Evolutionary conservation across 73 alveolate species (phyloP).

Genomic region (Effrenium voratum): DNA sequence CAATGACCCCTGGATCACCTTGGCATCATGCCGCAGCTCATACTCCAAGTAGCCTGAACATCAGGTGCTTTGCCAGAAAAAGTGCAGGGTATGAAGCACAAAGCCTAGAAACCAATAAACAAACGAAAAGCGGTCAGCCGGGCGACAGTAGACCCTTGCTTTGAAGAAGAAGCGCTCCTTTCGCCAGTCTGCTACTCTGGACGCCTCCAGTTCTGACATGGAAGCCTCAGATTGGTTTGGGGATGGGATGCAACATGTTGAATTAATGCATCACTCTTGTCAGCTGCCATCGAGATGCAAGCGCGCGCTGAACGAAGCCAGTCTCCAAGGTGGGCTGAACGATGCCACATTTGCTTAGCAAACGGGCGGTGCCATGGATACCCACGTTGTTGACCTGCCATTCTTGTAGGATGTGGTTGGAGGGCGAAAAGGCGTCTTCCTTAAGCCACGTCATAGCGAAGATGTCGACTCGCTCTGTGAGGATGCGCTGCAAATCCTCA

Average conservation of each 20-base stretch:
- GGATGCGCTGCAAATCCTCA: neutral
- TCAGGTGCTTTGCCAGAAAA: too few species aligned
- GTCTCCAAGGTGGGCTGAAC: neutral
- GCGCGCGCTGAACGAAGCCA: neutral
- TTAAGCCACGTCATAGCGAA: conserved; percentile 17
- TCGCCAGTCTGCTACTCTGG: conserved; percentile 4
- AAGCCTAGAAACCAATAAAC: neutral
- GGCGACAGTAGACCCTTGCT: conserved; percentile 28
- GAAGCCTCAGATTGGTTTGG: too few species aligned
- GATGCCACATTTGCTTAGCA: conserved; percentile 2
- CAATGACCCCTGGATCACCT: neutral
- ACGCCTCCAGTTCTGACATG: too few species aligned
- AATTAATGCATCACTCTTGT: too few species aligned
- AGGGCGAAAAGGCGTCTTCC: conserved; percentile 27
- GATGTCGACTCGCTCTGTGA: conserved; percentile 8
- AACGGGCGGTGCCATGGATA: conserved; percentile 23
- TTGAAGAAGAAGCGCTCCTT: conserved; percentile 29
- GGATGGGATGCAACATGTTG: too few species aligned
- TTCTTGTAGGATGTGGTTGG: neutral
- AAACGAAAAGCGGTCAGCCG: neutral
- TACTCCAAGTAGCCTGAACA: conserved; percentile 51
- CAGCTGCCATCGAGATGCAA: neutral
- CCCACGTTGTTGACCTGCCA: conserved; percentile 67
- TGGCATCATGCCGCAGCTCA: conserved; percentile 8
- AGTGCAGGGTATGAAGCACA: too few species aligned